Base-by-base conservation (phyloP, 1,139 yeast genomes). In the Trichomonascaceae sp. region DNA sequence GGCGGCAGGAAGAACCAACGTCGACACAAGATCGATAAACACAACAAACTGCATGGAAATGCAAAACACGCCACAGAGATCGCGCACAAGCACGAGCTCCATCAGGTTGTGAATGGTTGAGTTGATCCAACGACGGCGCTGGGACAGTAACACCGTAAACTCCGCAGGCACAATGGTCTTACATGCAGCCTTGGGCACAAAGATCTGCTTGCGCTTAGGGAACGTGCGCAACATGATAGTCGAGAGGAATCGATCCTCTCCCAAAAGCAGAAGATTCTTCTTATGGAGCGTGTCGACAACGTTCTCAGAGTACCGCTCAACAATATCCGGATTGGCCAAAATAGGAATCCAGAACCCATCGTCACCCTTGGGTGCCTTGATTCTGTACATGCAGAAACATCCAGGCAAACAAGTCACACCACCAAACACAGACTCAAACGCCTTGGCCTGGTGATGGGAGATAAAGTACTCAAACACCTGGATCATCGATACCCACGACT, bases 361-460 rank as follows among this genome's bases (percentile, higher is more conserved):
- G 16, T 69, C 55, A 4, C 93, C 93, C 59, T 85, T 89, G 28
- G 97, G 96, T 0, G 95, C 69, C 59, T 89, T 89, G 56, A 89
- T 81, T 47, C 97, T 71, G 54, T 89, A 89, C 81, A 87, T 84
- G 47, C 87, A 79, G 67, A 89, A 89, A 66, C 98, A 89, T 26
- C 98, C 98, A 0, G 98, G 98, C 41, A 89, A 69, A 70, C 98
- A 89, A 0, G 97, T 87, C 11, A 89, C 98, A 51, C 93, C 84
- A 39, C 97, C 97, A 57, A 89, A 89, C 3, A 81, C 87, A 13
- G 95, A 79, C 58, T 89, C 98, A 57, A 89, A 89, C 0, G 96
- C 95, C 57, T 89, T 89, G 2, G 96, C 76, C 54, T 82, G 94
- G 59, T 89, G 97, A 60, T 89, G 97, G 1, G 97, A 85, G 44